Percentiles rank a stretch among this genome's conserved stretches.
Conservation (phyloP, 139 green algal species). For the Asterochloris sp. region DNA sequence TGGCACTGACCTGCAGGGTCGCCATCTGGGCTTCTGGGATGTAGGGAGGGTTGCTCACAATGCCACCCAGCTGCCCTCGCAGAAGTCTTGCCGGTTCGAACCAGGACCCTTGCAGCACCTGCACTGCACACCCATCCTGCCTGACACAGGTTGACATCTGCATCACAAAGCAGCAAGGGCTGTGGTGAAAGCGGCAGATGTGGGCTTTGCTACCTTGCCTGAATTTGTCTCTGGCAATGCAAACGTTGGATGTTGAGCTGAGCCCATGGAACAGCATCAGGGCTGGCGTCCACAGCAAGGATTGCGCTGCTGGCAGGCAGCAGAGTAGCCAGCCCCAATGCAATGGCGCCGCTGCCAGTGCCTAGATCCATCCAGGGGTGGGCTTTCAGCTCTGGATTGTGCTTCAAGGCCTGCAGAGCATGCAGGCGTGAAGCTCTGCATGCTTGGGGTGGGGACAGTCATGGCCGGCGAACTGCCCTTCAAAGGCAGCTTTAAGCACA, state of each 20-base stretch:
- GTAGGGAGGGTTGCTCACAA: too few species aligned
- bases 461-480: background rate
- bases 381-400: conserved; percentile 22
- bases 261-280: conserved; percentile 45
- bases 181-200: too few species aligned
- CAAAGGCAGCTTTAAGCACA: background rate
- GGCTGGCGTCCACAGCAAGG: conserved; percentile 60
- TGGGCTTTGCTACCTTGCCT: too few species aligned
- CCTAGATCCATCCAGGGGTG: conserved; percentile 82
- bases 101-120: too few species aligned
- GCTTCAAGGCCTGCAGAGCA: conserved; percentile 21
- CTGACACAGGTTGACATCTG: too few species aligned
- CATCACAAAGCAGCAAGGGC: too few species aligned
- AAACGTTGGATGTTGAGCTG: conserved; percentile 43
- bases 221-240: too few species aligned
- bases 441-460: background rate
- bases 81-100: too few species aligned
- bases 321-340: conserved; percentile 54
- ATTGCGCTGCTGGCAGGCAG: conserved; percentile 28
- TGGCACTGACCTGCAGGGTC: too few species aligned
- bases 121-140: too few species aligned
- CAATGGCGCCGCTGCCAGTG: conserved; percentile 87
- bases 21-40: too few species aligned
- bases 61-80: too few species aligned
- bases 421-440: background rate